Conservation (phyloP, 257 asterid species). For the Solanum appendiculatum region DNA sequence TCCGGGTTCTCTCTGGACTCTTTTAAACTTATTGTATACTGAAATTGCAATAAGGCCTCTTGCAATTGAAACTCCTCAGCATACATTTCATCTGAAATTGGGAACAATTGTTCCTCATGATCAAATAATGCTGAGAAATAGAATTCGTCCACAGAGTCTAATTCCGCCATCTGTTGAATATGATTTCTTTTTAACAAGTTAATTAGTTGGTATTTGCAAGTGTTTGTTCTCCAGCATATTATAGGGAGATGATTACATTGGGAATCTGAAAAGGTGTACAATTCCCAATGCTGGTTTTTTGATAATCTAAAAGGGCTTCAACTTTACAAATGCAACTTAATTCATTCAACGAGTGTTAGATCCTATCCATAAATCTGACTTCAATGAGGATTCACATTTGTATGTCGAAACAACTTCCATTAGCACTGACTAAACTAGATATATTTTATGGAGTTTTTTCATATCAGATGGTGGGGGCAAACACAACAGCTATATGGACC, state of each 20-base stretch:
- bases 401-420: not conserved
- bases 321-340: not conserved
- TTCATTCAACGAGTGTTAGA: not conserved
- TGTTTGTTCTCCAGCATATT: not conserved
- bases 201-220: not conserved
- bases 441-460: not conserved
- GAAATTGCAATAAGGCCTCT: constrained; percentile 1
- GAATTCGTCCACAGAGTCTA: not conserved
- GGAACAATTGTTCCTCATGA: not conserved
- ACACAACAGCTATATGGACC: not conserved
- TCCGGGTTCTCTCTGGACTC: not conserved
- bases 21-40: not conserved
- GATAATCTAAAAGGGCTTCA: not conserved
- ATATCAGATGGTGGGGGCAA: not conserved
- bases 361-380: not conserved
- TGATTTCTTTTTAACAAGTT: not conserved
- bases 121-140: constrained; percentile 3
- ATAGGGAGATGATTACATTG: not conserved
- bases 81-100: constrained; percentile 4
- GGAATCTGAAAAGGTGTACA: not conserved
- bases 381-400: not conserved
- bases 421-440: not conserved
- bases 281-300: not conserved
- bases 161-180: not conserved
- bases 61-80: constrained; percentile 24